Evolutionary conservation across 306 rosid genomes (phyloP).

Genomic region (Vigna radiata): DNA sequence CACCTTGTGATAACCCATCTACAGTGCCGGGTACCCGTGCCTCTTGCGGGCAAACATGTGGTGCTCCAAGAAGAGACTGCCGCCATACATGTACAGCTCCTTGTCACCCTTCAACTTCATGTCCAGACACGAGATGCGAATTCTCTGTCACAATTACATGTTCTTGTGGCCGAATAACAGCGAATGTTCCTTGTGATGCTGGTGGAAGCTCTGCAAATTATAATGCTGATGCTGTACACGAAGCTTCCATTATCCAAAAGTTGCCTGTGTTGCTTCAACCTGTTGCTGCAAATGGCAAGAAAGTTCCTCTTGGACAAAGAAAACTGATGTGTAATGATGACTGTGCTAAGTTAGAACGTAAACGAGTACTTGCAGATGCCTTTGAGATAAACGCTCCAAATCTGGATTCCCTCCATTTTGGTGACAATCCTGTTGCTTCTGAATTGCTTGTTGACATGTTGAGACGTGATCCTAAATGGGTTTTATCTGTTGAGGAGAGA

Average conservation of each 20-base stretch:
- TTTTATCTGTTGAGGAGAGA: conserved; percentile 86
- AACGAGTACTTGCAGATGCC: conserved; percentile 87
- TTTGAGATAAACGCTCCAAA: conserved; percentile 73
- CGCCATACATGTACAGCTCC: conserved; percentile 79
- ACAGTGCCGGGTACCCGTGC: conserved; percentile 53
- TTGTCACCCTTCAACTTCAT: conserved; percentile 80
- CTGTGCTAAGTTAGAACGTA: conserved; percentile 83
- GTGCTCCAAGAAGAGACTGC: conserved; percentile 90
- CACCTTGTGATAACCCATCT: conserved; percentile 65
- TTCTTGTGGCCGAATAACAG: conserved; percentile 73
- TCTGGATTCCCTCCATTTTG: conserved; percentile 80
- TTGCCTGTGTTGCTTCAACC: conserved; percentile 72
- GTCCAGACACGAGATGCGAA: conserved; percentile 77
- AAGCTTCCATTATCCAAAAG: conserved; percentile 69
- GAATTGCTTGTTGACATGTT: conserved; percentile 70
- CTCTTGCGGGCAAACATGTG: conserved; percentile 92
- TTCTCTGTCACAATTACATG: conserved; percentile 75
- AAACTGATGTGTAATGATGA: conserved; percentile 84
- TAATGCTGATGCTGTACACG: conserved; percentile 60
- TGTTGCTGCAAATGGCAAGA: conserved; percentile 63
- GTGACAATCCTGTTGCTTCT: conserved; percentile 63
- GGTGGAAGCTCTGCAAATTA: conserved; percentile 60
- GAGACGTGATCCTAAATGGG: conserved; percentile 89
- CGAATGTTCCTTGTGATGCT: conserved; percentile 82
- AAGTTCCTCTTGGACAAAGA: conserved; percentile 76